A percentile compares a stretch with the other conserved stretches of the same genome.
Conservation (phyloP, 495 filamentous ascomycete species). For the Talaromyces liani region DNA sequence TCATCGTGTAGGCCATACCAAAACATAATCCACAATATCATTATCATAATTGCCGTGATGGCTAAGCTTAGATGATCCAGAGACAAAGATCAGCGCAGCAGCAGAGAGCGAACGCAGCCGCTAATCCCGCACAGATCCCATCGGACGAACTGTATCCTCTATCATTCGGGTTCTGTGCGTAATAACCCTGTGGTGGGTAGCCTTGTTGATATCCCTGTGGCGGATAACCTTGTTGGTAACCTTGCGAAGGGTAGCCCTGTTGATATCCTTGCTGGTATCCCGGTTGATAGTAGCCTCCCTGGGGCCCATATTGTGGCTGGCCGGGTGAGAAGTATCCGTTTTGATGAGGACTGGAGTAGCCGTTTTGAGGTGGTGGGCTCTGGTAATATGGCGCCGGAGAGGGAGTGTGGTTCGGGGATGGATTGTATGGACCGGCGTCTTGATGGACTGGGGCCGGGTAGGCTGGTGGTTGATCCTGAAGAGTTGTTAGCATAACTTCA, state of each 20-base stretch:
- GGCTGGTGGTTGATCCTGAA: slow-evolving; percentile 8
- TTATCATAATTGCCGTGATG: neutral
- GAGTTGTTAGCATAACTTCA: neutral
- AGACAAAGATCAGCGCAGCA: slow-evolving; percentile 44
- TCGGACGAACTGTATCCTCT: slow-evolving; percentile 21
- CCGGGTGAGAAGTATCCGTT: slow-evolving; percentile 6
- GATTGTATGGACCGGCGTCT: slow-evolving; percentile 7
- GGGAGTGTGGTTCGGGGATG: neutral
- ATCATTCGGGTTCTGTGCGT: slow-evolving; percentile 23
- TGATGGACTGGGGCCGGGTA: slow-evolving; percentile 7
- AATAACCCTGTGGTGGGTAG: slow-evolving; percentile 29
- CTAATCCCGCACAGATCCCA: slow-evolving; percentile 40
- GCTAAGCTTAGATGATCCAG: slow-evolving; percentile 29
- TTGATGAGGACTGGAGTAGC: slow-evolving; percentile 3
- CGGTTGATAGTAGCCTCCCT: slow-evolving; percentile 17
- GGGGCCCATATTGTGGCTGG: slow-evolving; percentile 7
- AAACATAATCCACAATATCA: neutral
- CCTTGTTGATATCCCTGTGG: slow-evolving; percentile 15
- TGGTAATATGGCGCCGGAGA: slow-evolving; percentile 8
- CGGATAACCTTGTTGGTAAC: slow-evolving; percentile 25
- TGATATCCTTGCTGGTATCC: slow-evolving; percentile 27
- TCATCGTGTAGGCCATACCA: neutral
- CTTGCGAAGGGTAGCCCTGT: slow-evolving; percentile 30
- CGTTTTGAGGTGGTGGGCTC: slow-evolving; percentile 6
- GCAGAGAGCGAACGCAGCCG: slow-evolving; percentile 44